These are phyloP conservation scores for Solanum hybrid DNA, from an alignment of 305 asterid genomes.

Conservation along the genomic window DNA sequence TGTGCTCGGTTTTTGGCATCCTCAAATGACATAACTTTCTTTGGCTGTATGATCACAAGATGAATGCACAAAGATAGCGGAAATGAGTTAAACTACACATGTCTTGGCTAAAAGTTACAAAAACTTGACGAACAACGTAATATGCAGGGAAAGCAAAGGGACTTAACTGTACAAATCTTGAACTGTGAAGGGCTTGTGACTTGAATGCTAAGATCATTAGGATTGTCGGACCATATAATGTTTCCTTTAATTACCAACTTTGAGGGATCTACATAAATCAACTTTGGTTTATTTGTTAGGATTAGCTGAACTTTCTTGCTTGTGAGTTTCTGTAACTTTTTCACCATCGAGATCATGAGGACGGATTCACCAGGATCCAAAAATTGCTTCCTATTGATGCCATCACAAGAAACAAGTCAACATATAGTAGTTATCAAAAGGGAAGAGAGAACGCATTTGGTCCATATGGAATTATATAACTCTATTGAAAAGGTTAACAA, in stretches of 20 bases:
- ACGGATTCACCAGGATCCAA: constrained; percentile 97
- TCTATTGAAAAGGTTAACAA: neutral
- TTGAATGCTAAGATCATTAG: constrained; percentile 81
- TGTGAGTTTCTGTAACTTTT: constrained; percentile 80
- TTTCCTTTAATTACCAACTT: constrained; percentile 72
- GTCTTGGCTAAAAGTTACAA: neutral
- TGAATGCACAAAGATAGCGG: neutral
- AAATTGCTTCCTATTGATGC: constrained; percentile 74
- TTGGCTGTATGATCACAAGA: constrained; percentile 48
- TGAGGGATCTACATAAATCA: constrained; percentile 87
- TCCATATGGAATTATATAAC: neutral
- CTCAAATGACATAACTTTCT: constrained; percentile 76
- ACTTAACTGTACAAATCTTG: constrained; percentile 87
- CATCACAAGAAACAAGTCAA: constrained; percentile 1
- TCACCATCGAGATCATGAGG: constrained; percentile 94
- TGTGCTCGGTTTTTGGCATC: constrained; percentile 78
- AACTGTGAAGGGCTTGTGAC: constrained; percentile 72
- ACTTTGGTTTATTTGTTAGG: constrained; percentile 88
- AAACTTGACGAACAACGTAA: neutral
- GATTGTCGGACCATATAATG: constrained; percentile 89
- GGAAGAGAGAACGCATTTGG: neutral
- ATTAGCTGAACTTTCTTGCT: constrained; percentile 98
- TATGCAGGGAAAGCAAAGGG: constrained; percentile 4
- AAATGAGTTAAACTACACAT: neutral
- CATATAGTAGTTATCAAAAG: neutral